Conservation (phyloP, 2,329 filamentous ascomycete species). For the Pseudogymnoascus sp. region DNA sequence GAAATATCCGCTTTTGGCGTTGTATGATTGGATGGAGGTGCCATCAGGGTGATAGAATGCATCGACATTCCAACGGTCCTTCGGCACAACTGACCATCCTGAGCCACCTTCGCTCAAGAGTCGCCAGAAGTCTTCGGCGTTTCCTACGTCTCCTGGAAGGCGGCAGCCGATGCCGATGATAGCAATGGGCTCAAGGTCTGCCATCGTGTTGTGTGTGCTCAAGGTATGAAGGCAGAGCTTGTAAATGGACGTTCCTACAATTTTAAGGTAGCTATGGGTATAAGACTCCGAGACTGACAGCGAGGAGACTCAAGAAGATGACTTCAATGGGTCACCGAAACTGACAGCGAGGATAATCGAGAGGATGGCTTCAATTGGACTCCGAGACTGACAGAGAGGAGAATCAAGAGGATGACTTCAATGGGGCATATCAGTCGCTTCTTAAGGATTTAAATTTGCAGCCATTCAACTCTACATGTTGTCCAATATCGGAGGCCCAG, state of each 20-base stretch:
- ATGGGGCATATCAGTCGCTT: background rate
- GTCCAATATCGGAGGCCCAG: background rate
- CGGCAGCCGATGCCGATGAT: constrained; percentile 29
- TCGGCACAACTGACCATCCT: constrained; percentile 21
- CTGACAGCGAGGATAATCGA: background rate
- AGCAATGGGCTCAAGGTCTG: constrained; percentile 23
- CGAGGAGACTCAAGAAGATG: background rate
- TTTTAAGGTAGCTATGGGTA: background rate
- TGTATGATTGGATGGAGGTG: background rate
- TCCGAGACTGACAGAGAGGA: background rate
- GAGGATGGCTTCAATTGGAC: background rate
- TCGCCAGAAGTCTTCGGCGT: constrained; percentile 30
- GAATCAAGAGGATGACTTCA: background rate
- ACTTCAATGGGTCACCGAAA: background rate
- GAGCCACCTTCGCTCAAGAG: constrained; percentile 20
- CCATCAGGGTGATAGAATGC: constrained; percentile 15
- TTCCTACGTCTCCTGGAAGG: constrained; percentile 26
- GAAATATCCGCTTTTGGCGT: constrained; percentile 14
- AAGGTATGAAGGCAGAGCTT: background rate
- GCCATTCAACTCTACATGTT: background rate
- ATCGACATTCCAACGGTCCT: constrained; percentile 16
- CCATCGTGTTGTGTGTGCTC: background rate
- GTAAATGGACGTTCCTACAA: background rate
- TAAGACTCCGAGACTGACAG: background rate
- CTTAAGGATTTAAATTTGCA: background rate